phyloP scores from a whole-genome alignment of 176 grass and related monocot species.

The Sorghum bicolor region DNA sequence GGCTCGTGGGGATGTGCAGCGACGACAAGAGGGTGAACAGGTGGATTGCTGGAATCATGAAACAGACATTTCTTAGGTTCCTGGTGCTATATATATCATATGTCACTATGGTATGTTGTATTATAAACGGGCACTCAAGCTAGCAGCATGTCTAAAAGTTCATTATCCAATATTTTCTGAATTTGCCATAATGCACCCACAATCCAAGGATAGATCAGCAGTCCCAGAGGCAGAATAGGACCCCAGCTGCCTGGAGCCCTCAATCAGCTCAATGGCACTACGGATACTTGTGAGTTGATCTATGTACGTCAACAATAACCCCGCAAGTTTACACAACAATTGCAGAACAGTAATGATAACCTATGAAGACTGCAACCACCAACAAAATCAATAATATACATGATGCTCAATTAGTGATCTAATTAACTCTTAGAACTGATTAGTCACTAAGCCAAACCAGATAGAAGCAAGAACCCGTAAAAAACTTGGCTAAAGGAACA shows the following conservation, averaged over 20 bases:
- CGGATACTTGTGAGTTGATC: neutral
- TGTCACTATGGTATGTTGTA: neutral
- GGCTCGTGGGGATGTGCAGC: constrained; percentile 80
- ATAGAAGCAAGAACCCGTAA: neutral
- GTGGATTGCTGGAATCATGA: constrained; percentile 64
- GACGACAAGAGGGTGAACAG: constrained; percentile 53
- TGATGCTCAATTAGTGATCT: neutral
- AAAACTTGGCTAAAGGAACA: neutral
- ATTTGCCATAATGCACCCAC: neutral
- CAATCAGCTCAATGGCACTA: neutral
- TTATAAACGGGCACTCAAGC: neutral
- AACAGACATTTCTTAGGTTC: constrained; percentile 21
- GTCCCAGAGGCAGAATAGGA: neutral
- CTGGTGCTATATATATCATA: neutral
- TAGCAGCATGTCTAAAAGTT: neutral
- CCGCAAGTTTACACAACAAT: neutral
- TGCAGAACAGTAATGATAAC: neutral
- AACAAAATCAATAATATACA: neutral
- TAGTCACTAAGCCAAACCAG: constrained; percentile 7
- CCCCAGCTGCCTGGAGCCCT: neutral
- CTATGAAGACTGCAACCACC: neutral
- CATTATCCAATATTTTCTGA: neutral
- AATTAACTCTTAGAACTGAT: constrained; percentile 12
- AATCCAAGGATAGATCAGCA: neutral
- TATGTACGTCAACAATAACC: neutral